Base-by-base conservation (phyloP, 2,329 filamentous ascomycete species). In the Hansfordia pulvinata region DNA sequence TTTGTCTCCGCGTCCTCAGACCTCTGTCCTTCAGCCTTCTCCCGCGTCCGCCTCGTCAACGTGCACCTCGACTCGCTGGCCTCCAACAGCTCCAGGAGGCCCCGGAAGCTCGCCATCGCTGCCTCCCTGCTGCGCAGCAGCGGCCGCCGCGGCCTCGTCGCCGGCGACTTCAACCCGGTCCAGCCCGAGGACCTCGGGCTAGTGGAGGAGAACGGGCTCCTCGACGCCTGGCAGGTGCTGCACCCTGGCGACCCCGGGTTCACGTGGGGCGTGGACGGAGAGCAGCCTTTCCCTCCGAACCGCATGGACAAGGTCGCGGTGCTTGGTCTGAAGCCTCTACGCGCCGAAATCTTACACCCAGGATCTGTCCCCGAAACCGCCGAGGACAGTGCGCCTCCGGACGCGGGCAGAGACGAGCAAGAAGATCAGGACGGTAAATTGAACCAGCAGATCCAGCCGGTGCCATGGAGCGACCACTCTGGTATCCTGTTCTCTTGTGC, bases 101-200 rank as follows among this genome's bases (percentile, higher is more conserved):
- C 44, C 1, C 28, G 30, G 2, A 51, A 55, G 28, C 20, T 55
- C 2, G 34, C 38, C 1, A 41, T 47, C 10, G 32, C 41, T 2
- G 35, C 43, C 0, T 29, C 29, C 4, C 32, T 49, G 9, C 34
- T 57, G 4, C 37, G 32, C 14, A 34, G n/a, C 34, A 10, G 30
- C 40, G 3, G 43, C n/a, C n/a, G 39, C 1, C 35, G 31, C 14
- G 53, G 51, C 1, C 22, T 58, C 4, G 40, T 56, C 3, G 52
- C 53, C 3, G 54, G 54, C 8, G 52, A 57, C 27, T 58, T 57
- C 31, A 56, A 58, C 27, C 46, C 49, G 3, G 44, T 54, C 3
- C 34, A 52, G 4, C 41, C 46, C 1, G 44, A 50, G 23, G 54
- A 59, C 27, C 31, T 33, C 3, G 20, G 26, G 1, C 38, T 54